Conservation (phyloP, 176 grass and related monocot genomes). For the Hordeum vulgare region MorexV3_pseudomolecules_assembly NC_058519.1:141184801-141185300, state of each 20-base stretch:
- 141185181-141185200: not conserved
- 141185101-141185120: not conserved
- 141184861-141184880: not conserved
- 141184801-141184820: not conserved
- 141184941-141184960: not conserved
- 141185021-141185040: not conserved
- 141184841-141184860: not conserved
- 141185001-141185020: not conserved
- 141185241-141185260: not conserved
- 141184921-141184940: not conserved
- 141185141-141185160: not conserved
- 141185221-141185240: not conserved
- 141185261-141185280: not conserved
- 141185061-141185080: not conserved
- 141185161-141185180: not conserved
- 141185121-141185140: not conserved
- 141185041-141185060: not conserved
- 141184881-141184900: not conserved
- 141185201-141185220: not conserved
- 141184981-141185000: not conserved
- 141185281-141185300: not conserved
- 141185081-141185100: not conserved
- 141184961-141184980: not conserved
- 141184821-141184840: not conserved
- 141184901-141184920: conserved; percentile 2